A percentile compares a stretch with the other conserved stretches of the same genome.
Evolutionary conservation across 1,139 yeast genomes (phyloP).

Genomic region (Yamadazyma buinensis): DNA sequence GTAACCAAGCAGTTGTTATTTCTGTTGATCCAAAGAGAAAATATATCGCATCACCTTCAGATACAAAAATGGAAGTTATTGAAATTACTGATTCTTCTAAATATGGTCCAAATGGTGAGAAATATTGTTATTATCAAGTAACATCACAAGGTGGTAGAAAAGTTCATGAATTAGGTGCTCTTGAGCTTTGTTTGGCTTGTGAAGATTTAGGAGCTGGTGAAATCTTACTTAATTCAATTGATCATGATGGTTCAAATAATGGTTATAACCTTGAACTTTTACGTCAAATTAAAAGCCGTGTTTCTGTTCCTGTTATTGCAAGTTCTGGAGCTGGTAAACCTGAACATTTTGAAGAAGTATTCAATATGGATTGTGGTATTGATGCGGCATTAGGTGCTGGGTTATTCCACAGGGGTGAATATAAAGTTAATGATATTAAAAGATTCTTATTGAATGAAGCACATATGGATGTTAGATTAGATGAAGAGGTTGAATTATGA

Average conservation of each 20-base stretch:
- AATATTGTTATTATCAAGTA: slow-evolving; percentile 88
- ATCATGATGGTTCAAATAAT: slow-evolving; percentile 90
- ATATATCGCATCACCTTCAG: slow-evolving; percentile 59
- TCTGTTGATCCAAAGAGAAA: slow-evolving; percentile 93
- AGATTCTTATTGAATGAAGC: slow-evolving; percentile 39
- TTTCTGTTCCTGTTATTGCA: slow-evolving; percentile 89
- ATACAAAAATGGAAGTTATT: slow-evolving; percentile 57
- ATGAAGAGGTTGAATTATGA: slow-evolving; percentile 22
- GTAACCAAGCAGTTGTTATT: slow-evolving; percentile 94
- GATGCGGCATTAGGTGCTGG: slow-evolving; percentile 99
- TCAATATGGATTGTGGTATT: slow-evolving; percentile 64
- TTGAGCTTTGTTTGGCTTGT: slow-evolving; percentile 82
- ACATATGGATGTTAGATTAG: slow-evolving; percentile 37
- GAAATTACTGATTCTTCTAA: slow-evolving; percentile 40
- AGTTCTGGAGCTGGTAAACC: slow-evolving; percentile 97
- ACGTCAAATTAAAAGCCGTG: slow-evolving; percentile 69
- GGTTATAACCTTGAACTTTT: slow-evolving; percentile 89
- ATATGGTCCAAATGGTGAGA: slow-evolving; percentile 80
- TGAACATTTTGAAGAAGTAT: slow-evolving; percentile 82
- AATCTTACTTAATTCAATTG: slow-evolving; percentile 85
- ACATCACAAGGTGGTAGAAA: slow-evolving; percentile 97
- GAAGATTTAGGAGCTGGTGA: slow-evolving; percentile 98
- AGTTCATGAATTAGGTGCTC: slow-evolving; percentile 83
- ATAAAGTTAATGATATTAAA: slow-evolving; percentile 81
- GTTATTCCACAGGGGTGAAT: slow-evolving; percentile 93